These are phyloP conservation scores for Aspergillus proliferans DNA, from an alignment of 2,329 filamentous ascomycete genomes.

Conservation along the genomic window DNA sequence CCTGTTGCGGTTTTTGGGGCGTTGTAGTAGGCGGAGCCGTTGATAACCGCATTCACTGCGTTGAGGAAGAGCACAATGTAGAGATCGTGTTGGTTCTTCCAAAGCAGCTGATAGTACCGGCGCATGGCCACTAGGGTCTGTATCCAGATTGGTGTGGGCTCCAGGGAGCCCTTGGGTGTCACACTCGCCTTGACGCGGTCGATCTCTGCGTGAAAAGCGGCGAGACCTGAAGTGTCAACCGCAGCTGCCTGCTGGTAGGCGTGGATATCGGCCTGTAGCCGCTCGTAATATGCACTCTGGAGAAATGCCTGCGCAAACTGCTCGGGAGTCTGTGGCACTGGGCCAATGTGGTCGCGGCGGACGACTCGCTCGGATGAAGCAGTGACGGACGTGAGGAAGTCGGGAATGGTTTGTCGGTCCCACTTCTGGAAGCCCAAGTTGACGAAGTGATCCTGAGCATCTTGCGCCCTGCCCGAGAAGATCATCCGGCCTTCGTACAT, in stretches of 20 bases:
- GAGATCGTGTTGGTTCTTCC: conserved; percentile 77
- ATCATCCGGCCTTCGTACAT: conserved; percentile 71
- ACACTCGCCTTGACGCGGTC: conserved; percentile 70
- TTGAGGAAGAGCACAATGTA: conserved; percentile 64
- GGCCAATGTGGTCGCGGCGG: conserved; percentile 57
- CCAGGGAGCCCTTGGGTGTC: conserved; percentile 66
- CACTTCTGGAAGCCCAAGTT: conserved; percentile 67
- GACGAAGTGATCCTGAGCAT: conserved; percentile 71
- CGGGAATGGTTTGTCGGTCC: conserved; percentile 71
- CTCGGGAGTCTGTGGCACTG: conserved; percentile 64
- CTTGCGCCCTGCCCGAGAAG: conserved; percentile 63
- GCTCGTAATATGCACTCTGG: conserved; percentile 53
- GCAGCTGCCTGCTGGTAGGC: conserved; percentile 60
- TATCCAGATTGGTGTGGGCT: conserved; percentile 73
- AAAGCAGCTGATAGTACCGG: conserved; percentile 77
- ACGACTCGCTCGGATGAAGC: conserved; percentile 79
- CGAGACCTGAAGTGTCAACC: conserved; percentile 60
- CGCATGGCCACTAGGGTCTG: conserved; percentile 80
- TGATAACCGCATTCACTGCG: conserved; percentile 68
- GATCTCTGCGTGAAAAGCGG: conserved; percentile 72
- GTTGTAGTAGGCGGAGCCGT: conserved; percentile 72
- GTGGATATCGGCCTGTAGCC: conserved; percentile 60
- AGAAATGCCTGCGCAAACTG: conserved; percentile 65
- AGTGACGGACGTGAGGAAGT: conserved; percentile 76
- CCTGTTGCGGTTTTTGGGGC: conserved; percentile 58